Conservation (phyloP, 306 rosid genomes). For the Rosa multiflora region DNA sequence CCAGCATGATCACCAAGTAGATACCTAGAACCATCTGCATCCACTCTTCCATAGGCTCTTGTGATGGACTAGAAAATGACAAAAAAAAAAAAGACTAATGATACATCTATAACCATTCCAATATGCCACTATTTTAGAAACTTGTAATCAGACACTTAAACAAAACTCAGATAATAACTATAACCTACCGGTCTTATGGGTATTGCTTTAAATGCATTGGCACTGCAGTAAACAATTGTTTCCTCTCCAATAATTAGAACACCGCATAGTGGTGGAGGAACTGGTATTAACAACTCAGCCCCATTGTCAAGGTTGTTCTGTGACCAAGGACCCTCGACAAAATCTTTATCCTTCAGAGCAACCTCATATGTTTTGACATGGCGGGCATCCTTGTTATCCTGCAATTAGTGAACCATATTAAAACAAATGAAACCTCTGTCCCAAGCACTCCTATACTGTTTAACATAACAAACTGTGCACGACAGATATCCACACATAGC, state of each 20-base stretch:
- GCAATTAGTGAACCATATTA: constrained; percentile 30
- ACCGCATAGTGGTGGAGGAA: constrained; percentile 96
- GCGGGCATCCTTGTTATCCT: constrained; percentile 98
- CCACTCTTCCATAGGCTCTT: constrained; percentile 92
- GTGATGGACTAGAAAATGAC: constrained; percentile 64
- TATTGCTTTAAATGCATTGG: constrained; percentile 90
- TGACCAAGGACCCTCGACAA: constrained; percentile 97
- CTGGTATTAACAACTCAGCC: constrained; percentile 90
- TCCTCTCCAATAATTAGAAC: constrained; percentile 97
- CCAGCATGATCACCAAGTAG: constrained; percentile 96
- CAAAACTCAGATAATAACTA: background rate
- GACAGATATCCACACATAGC: background rate
- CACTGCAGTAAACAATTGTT: constrained; percentile 95
- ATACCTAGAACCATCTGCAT: constrained; percentile 96
- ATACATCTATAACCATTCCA: background rate
- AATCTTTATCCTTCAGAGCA: constrained; percentile 93
- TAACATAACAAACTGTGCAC: background rate
- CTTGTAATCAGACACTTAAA: background rate
- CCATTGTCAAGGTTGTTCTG: constrained; percentile 97
- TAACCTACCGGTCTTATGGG: constrained; percentile 81
- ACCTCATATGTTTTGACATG: constrained; percentile 98
- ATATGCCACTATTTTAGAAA: background rate
- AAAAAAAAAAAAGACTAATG: background rate
- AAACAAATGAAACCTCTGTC: constrained; percentile 15
- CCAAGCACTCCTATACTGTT: background rate